Conservation (phyloP, 139 green algal species). For the Chlorella sp. region DNA sequence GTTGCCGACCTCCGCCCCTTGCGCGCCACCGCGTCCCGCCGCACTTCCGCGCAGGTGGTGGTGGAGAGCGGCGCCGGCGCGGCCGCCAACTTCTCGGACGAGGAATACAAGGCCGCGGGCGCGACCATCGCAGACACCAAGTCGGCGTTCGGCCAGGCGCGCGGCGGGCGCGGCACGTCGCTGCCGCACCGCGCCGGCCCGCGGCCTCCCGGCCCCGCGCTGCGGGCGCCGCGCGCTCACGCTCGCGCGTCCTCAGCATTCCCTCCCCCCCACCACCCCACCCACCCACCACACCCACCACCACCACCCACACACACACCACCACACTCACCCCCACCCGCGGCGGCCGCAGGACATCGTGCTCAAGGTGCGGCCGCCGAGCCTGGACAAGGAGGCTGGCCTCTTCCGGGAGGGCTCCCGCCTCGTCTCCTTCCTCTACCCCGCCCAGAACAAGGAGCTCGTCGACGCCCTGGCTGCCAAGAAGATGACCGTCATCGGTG, state of each 20-base stretch:
- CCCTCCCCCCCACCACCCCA: no score
- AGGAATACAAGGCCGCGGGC: slow-evolving; percentile 66
- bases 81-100: slow-evolving; percentile 69
- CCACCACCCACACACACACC: no score
- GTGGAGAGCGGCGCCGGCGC: slow-evolving; percentile 76
- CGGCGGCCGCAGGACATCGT: slow-evolving; percentile 36
- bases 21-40: no score
- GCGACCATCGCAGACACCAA: slow-evolving; percentile 63
- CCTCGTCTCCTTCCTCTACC: slow-evolving; percentile 81
- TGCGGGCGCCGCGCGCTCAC: no score
- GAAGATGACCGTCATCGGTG: slow-evolving; percentile 73
- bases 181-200: slow-evolving; percentile 50
- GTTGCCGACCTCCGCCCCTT: no score
- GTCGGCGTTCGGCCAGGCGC: slow-evolving; percentile 58
- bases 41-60: no score
- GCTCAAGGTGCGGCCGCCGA: slow-evolving; percentile 67
- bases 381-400: slow-evolving; percentile 49
- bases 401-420: slow-evolving; percentile 62
- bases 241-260: no score
- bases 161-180: no score
- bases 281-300: no score
- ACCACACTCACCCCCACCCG: no score
- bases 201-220: no score
- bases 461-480: slow-evolving; percentile 62
- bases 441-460: slow-evolving; percentile 79